Percentiles rank a stretch among this genome's conserved stretches.
Evolutionary conservation across 2,329 filamentous ascomycete genomes (phyloP).

Genomic region (Berkeleyomyces rouxiae): DNA sequence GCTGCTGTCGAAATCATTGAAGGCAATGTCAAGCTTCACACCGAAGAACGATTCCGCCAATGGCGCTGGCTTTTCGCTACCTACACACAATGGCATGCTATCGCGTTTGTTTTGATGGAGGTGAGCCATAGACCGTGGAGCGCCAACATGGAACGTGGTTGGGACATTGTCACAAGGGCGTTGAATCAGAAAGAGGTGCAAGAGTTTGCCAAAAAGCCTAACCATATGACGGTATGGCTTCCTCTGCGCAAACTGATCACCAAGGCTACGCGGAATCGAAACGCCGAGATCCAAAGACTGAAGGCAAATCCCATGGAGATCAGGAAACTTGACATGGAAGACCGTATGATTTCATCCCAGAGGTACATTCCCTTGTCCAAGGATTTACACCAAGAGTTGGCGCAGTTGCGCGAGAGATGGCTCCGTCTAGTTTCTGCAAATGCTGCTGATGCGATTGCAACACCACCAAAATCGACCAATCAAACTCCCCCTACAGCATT

Average conservation of each 20-base stretch:
- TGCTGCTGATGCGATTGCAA: not conserved
- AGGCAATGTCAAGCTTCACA: slow-evolving; percentile 46
- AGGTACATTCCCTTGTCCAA: slow-evolving; percentile 31
- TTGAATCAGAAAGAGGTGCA: slow-evolving; percentile 25
- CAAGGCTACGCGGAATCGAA: slow-evolving; percentile 35
- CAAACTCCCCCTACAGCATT: not conserved
- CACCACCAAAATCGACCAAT: not conserved
- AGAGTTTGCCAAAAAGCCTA: slow-evolving; percentile 29
- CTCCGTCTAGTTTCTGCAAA: slow-evolving; percentile 28
- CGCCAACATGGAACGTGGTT: slow-evolving; percentile 32
- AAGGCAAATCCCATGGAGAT: slow-evolving; percentile 32
- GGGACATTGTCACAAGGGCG: slow-evolving; percentile 28
- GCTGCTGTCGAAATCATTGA: slow-evolving; percentile 62
- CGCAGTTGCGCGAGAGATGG: slow-evolving; percentile 34
- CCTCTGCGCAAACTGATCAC: slow-evolving; percentile 38
- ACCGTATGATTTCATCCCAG: slow-evolving; percentile 28
- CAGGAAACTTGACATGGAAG: slow-evolving; percentile 31
- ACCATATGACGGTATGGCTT: slow-evolving; percentile 33
- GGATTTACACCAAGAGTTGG: slow-evolving; percentile 29
- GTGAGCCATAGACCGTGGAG: slow-evolving; percentile 32
- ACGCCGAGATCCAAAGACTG: slow-evolving; percentile 33
- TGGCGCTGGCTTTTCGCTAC: slow-evolving; percentile 35
- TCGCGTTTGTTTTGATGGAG: slow-evolving; percentile 33
- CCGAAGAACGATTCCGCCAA: slow-evolving; percentile 32
- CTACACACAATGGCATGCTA: slow-evolving; percentile 35